Evolutionary conservation across 108 stramenopile species (phyloP), one percentile per base, ranked within the genome.

Genomic region (Licmophora abbreviata): DNA sequence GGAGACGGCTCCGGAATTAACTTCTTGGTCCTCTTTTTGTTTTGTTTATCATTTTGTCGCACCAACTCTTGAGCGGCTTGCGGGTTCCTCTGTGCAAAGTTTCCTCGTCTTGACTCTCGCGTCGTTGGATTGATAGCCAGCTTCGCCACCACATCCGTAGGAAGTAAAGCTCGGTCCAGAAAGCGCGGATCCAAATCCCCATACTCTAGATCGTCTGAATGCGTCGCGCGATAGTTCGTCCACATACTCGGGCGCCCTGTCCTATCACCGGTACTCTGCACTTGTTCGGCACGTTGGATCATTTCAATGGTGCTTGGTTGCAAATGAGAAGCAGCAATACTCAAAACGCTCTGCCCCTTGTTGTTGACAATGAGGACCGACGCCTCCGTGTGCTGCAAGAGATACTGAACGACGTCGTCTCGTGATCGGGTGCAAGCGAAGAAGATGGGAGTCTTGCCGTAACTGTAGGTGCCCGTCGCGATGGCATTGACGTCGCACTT

Each of bases 391-490:
- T 40, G 25, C 14, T 60, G 31, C 10, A 83, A 54, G 29, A 88
- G 57, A 35, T 56, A 68, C 5, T 61, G 24, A 37, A 84, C 73
- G 15, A 80, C 68, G 22, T 83, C 79, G 34, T 49, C 54, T 41
- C 90, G 73, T 48, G 50, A 64, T 46, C 78, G 72, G 3, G 90
- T 92, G 4, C 66, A 30, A 2, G 90, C 81, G 63, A 74, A 92
- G 55, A 87, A 92, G 6, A 92, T 77, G 29, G 90, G 68, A 32
- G 73, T 85, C 48, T 92, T 92, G 27, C 90, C 90, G 55, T 88
- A 92, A 42, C 62, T 74, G 50, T 62, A 65, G 30, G 36, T 40
- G n/a, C 71, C 63, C n/a, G 44, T 69, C 2, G 77, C 56, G 51
- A 80, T 68, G 28, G 38, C 46, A 22, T 92, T 71, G 32, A 87